Evolutionary conservation across 192 early-diverging fungal genomes (phyloP), one percentile per base, ranked within the genome.

Genomic region (Backusella mclennaniae): DNA sequence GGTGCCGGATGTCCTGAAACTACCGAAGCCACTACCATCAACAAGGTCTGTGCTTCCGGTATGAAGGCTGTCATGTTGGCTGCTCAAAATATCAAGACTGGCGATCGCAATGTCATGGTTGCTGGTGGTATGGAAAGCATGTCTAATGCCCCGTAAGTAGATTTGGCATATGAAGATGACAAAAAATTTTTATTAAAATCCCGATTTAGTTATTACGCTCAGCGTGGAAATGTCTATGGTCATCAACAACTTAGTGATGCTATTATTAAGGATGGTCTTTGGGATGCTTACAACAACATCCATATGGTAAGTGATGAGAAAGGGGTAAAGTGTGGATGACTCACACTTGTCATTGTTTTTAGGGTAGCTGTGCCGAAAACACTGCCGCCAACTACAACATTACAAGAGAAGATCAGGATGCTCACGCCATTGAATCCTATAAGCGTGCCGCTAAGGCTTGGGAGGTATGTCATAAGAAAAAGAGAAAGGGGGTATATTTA

Each of bases 1-100:
- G 88, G 85, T 73, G 97, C 97, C 29, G 95, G 80, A 19, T 90
- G 87, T 77, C 91, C 90, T 35, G 86, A 89, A 53, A 86, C 92
- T 17, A 97, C 95, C 33, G 96, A 97, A 71, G 95, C 96, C 19
- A 97, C 96, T 4, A 97, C 98, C 69, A 92, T 99, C 86, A 99
- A 99, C 88, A 98, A 98, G 83, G 98, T 99, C 19, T 99, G 98
- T 84, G 96, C 96, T 11, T 97, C 96, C 1, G 98, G 96, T n/a
- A 90, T 98, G 92, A 99, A 99, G 88, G 93, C 97, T 6, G 89
- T 97, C 69, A 96, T 95, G 88, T 83, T 98, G 74, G 97, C 96
- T 41, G 82, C 96, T 9, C 95, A 96, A 83, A 88, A 87, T 77
- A 88, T 99, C 66, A 86, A 91, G 84, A 83, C 92, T 33, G 97